These are phyloP conservation scores for Paecilomyces variotii DNA, from an alignment of 2,329 filamentous ascomycete genomes.

Conservation along the genomic window DNA sequence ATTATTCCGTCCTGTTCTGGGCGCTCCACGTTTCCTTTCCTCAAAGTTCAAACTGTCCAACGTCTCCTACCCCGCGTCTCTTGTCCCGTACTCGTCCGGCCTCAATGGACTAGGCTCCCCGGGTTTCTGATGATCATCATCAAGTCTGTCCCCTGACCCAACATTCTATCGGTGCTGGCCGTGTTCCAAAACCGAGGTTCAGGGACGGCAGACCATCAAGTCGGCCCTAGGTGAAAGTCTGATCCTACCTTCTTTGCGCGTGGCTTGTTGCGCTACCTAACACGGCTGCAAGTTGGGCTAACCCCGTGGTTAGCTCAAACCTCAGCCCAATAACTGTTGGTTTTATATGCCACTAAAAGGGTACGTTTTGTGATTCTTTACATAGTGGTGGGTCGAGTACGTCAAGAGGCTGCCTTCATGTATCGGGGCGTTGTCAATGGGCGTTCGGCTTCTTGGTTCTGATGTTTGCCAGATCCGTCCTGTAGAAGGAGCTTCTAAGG, in stretches of 20 bases:
- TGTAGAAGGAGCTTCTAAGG: not conserved
- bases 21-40: not conserved
- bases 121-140: not conserved
- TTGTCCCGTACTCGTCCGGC: not conserved
- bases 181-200: not conserved
- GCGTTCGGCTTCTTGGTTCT: not conserved
- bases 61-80: not conserved
- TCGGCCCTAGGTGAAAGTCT: not conserved
- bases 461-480: not conserved
- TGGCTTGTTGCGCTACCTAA: not conserved
- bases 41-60: not conserved
- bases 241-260: not conserved
- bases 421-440: not conserved
- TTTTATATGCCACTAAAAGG: not conserved
- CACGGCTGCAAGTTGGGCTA: not conserved
- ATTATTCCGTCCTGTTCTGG: not conserved
- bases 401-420: not conserved
- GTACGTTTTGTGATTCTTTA: not conserved
- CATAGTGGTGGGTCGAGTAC: not conserved
- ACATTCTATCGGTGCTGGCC: not conserved
- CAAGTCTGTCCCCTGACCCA: slow-evolving; percentile 3
- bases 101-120: not conserved
- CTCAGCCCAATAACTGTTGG: not conserved
- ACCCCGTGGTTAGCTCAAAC: not conserved
- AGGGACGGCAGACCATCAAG: not conserved